A percentile compares a stretch with the other conserved stretches of the same genome.
Evolutionary conservation across 495 filamentous ascomycete species (phyloP).

Genomic region (Evernia prunastri): DNA sequence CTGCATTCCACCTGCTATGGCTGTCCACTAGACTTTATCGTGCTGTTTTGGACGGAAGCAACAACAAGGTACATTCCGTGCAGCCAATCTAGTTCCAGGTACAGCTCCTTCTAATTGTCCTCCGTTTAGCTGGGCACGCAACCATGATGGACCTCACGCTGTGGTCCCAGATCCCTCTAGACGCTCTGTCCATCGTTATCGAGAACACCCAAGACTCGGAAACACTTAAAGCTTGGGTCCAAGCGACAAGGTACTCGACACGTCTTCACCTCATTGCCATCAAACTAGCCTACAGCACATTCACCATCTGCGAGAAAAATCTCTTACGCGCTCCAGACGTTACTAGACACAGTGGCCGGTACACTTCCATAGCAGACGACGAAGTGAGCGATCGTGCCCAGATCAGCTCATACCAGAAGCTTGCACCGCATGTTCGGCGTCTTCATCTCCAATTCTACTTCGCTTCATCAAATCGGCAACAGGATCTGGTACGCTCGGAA

Average conservation of each 20-base stretch:
- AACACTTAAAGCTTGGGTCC: background rate
- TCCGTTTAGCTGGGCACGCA: background rate
- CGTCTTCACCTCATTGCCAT: background rate
- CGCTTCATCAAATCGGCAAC: background rate
- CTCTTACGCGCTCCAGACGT: background rate
- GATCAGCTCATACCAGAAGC: background rate
- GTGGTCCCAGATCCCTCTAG: background rate
- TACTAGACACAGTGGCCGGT: background rate
- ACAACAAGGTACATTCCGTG: background rate
- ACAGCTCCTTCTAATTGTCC: background rate
- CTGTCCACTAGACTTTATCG: background rate
- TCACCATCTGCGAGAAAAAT: background rate
- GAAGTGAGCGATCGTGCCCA: background rate
- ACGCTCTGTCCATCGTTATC: background rate
- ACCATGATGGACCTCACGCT: background rate
- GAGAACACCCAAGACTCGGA: background rate
- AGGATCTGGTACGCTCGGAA: background rate
- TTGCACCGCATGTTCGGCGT: background rate
- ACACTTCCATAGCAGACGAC: background rate
- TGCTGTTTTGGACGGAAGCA: background rate
- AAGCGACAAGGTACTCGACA: background rate
- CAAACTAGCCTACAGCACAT: background rate
- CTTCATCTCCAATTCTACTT: background rate
- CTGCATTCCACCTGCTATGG: background rate
- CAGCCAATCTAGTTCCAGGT: background rate